These are phyloP conservation scores for Thielaviopsis punctulata DNA, from an alignment of 2,329 filamentous ascomycete species.

Conservation along the genomic window DNA sequence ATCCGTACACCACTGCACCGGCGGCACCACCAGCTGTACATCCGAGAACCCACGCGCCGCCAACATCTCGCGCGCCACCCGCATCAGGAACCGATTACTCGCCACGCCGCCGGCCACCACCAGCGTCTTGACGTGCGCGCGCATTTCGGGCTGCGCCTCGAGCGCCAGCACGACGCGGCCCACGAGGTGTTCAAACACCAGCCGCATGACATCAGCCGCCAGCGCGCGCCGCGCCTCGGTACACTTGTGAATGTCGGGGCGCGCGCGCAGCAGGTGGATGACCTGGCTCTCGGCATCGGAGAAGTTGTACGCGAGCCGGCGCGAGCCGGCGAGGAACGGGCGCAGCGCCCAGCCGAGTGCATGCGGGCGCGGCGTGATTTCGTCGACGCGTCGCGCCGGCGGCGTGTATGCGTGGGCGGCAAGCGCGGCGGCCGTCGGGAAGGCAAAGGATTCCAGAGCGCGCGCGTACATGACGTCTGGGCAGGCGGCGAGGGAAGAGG, in stretches of 20 bases:
- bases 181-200: slow-evolving; percentile 75
- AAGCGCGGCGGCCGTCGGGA: slow-evolving; percentile 27
- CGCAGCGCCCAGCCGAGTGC: slow-evolving; percentile 44
- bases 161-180: slow-evolving; percentile 46
- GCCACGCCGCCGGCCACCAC: slow-evolving; percentile 87
- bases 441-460: slow-evolving; percentile 63
- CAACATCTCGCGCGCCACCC: slow-evolving; percentile 41
- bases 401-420: slow-evolving; percentile 35
- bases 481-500: slow-evolving; percentile 32
- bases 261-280: slow-evolving; percentile 31
- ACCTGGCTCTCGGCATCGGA: slow-evolving; percentile 51
- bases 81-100: slow-evolving; percentile 61
- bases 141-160: slow-evolving; percentile 14
- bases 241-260: slow-evolving; percentile 15
- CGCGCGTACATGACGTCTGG: slow-evolving; percentile 64
- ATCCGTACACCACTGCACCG: slow-evolving; percentile 65
- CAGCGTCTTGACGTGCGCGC: slow-evolving; percentile 35
- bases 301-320: slow-evolving; percentile 54
- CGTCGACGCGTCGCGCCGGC: slow-evolving; percentile 38
- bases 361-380: slow-evolving; percentile 29
- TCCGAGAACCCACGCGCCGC: slow-evolving; percentile 46
- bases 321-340: slow-evolving; percentile 44
- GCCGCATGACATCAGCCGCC: slow-evolving; percentile 56
- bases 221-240: slow-evolving; percentile 44
- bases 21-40: slow-evolving; percentile 56